Conservation (phyloP, 257 asterid species). For the Euphrasia confusa region DNA sequence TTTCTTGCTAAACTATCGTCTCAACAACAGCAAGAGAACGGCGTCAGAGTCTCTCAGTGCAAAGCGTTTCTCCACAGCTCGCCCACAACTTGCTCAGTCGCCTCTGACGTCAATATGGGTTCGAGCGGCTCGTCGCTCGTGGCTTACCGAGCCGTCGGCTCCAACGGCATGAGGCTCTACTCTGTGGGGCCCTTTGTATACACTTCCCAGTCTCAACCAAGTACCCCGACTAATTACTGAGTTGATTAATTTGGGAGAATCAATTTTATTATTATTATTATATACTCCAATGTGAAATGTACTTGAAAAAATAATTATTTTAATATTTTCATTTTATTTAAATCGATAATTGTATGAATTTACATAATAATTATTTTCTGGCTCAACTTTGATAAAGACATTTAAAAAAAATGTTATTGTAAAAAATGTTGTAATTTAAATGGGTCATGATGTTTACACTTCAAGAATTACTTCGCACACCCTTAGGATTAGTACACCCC, state of each 20-base stretch:
- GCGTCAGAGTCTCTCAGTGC: conserved; percentile 38
- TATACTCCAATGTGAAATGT: too few relatives aligned
- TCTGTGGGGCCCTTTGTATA: conserved; percentile 43
- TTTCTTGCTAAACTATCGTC: conserved; percentile 40
- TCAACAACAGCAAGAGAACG: conserved; percentile 27
- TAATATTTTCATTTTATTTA: too few relatives aligned
- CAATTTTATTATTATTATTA: too few relatives aligned
- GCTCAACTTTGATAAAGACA: too few relatives aligned
- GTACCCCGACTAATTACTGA: conserved; percentile 17
- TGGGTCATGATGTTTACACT: too few relatives aligned
- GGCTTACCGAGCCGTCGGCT: conserved; percentile 31
- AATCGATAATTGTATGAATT: too few relatives aligned
- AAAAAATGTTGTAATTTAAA: too few relatives aligned
- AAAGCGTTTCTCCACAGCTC: conserved; percentile 53
- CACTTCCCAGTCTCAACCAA: conserved; percentile 13
- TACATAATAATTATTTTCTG: too few relatives aligned
- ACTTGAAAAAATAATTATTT: too few relatives aligned
- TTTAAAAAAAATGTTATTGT: too few relatives aligned
- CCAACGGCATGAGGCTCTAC: conserved; percentile 31
- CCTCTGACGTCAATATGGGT: conserved; percentile 35
- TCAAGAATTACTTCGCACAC: too few relatives aligned
- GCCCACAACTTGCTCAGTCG: conserved; percentile 28
- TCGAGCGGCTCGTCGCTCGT: conserved; percentile 34
- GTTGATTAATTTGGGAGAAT: not conserved
- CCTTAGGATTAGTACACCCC: too few relatives aligned